Percentiles rank a stretch among this genome's conserved stretches.
phyloP scores from a whole-genome alignment of 805 yeast genomes.

The Metschnikowia rubicola region DNA sequence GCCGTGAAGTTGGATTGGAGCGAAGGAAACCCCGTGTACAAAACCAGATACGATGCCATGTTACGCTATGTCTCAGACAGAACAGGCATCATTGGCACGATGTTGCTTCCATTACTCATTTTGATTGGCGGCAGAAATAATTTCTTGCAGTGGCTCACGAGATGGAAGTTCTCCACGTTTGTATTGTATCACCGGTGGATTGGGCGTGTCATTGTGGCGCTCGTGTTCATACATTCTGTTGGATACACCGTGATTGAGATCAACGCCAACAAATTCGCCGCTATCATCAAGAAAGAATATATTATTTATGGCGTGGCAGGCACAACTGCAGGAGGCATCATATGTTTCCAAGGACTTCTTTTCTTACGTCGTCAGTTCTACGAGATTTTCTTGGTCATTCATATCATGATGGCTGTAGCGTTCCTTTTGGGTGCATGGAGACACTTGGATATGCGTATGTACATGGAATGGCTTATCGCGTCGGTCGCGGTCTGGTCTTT shows the following conservation, averaged over 20 bases:
- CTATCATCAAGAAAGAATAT: constrained; percentile 8
- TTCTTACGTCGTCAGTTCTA: constrained; percentile 15
- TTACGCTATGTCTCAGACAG: constrained; percentile 14
- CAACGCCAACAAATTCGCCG: not conserved
- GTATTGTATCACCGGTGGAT: constrained; percentile 19
- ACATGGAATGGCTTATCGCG: constrained; percentile 14
- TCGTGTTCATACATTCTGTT: constrained; percentile 17
- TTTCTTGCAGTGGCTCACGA: constrained; percentile 18
- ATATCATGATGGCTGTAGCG: constrained; percentile 15
- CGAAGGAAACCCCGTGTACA: constrained; percentile 35
- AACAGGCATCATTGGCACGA: constrained; percentile 16
- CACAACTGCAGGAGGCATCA: constrained; percentile 11
- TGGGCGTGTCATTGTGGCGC: constrained; percentile 14
- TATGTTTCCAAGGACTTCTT: constrained; percentile 18
- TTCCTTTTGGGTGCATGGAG: constrained; percentile 17
- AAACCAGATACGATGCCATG: constrained; percentile 6
- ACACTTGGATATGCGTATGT: constrained; percentile 12
- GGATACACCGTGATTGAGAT: constrained; percentile 9
- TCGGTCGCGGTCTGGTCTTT: constrained; percentile 30
- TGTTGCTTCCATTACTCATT: constrained; percentile 17
- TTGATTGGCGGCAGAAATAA: constrained; percentile 20
- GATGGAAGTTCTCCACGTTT: constrained; percentile 19
- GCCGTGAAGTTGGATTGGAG: constrained; percentile 22
- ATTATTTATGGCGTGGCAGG: constrained; percentile 15
- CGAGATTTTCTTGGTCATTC: constrained; percentile 17